These are phyloP conservation scores for Omphalea diandra DNA, from an alignment of 441 rosid species.

Conservation along the genomic window DNA sequence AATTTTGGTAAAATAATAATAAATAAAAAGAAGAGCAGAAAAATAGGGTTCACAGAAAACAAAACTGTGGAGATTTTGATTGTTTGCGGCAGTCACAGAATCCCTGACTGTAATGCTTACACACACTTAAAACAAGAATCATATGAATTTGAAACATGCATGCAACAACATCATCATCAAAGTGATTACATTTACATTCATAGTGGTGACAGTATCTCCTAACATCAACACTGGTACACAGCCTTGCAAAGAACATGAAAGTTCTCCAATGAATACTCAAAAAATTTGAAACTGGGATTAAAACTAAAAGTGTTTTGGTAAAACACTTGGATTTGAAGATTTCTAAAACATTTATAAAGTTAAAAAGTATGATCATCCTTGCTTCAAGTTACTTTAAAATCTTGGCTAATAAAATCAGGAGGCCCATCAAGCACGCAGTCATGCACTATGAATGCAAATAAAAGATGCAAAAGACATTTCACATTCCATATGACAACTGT, in stretches of 20 bases:
- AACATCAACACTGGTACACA: neutral
- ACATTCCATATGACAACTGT: conserved; percentile 30
- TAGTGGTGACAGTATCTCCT: neutral
- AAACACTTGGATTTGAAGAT: neutral
- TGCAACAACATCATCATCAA: neutral
- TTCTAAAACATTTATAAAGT: neutral
- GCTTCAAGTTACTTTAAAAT: no score
- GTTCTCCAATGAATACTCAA: neutral
- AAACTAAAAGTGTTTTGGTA: no score
- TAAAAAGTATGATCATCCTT: neutral
- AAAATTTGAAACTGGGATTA: neutral
- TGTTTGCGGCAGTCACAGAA: no score
- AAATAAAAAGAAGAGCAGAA: no score
- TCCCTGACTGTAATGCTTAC: conserved; percentile 31
- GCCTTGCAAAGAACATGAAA: neutral
- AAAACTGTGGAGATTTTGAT: no score
- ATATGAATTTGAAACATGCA: neutral
- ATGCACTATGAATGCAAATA: conserved; percentile 18
- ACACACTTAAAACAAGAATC: neutral
- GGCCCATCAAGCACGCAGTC: conserved; percentile 17
- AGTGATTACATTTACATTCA: neutral
- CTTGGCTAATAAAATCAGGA: neutral
- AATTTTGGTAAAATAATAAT: neutral
- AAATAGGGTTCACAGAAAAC: conserved; percentile 16
- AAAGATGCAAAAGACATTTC: conserved; percentile 17